These are phyloP conservation scores for Trichoderma harzianum DNA, from an alignment of 2,329 filamentous ascomycete species.

Conservation along the genomic window DNA sequence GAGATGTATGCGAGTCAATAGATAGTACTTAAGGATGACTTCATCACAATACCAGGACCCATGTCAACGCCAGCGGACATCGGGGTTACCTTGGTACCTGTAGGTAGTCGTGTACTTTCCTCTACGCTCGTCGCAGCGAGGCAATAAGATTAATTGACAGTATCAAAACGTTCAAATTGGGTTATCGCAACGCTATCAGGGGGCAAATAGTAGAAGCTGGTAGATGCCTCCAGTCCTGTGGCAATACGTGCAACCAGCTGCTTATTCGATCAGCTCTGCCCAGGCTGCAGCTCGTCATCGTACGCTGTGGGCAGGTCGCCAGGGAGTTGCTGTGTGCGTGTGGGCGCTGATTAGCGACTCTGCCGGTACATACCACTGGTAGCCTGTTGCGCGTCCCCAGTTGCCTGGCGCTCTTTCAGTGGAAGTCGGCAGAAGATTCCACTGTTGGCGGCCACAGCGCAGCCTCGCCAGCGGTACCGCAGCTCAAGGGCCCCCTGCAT, in stretches of 20 bases:
- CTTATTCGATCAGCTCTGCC: background rate
- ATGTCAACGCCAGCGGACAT: background rate
- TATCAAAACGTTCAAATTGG: background rate
- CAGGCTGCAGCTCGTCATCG: conserved; percentile 14
- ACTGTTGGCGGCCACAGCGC: conserved; percentile 18
- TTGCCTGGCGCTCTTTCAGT: conserved; percentile 23
- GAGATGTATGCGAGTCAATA: background rate
- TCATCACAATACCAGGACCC: background rate
- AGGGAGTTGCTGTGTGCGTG: background rate
- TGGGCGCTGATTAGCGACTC: background rate
- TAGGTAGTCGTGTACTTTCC: background rate
- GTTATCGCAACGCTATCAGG: background rate
- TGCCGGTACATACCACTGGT: background rate
- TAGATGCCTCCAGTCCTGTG: background rate
- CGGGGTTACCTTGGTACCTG: background rate
- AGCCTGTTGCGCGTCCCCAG: conserved; percentile 20
- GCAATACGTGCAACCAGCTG: background rate
- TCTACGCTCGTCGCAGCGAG: background rate
- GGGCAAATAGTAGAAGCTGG: background rate
- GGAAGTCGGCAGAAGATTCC: conserved; percentile 34
- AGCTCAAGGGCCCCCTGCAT: conserved; percentile 24
- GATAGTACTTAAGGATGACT: background rate
- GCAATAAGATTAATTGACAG: background rate
- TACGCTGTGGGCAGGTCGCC: background rate
- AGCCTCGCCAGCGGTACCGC: conserved; percentile 11